Percentiles rank a stretch among this genome's conserved stretches.
Conservation (phyloP, 345 rosid genomes). For the Ceriops zippeliana region DNA sequence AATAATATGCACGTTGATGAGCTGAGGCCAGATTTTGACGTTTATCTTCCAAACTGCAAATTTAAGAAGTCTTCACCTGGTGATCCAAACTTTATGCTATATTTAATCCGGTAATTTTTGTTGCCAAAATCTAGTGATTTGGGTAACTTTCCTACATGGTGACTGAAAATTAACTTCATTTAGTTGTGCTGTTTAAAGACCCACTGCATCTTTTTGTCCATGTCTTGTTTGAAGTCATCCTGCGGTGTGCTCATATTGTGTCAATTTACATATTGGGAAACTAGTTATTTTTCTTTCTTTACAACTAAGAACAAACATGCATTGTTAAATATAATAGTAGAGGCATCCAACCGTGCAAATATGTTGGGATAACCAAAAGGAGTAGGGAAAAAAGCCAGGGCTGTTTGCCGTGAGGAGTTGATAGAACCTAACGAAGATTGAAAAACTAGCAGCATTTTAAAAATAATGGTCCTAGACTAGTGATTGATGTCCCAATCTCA, state of each 20-base stretch:
- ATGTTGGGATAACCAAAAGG: no score
- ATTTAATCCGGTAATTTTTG: conserved; percentile 47
- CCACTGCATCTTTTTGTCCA: neutral
- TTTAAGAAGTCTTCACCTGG: conserved; percentile 86
- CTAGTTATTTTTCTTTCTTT: no score
- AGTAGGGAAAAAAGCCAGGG: no score
- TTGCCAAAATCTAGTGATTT: conserved; percentile 3
- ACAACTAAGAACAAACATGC: no score
- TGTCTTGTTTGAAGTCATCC: neutral
- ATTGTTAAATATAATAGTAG: no score
- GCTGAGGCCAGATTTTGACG: conserved; percentile 48
- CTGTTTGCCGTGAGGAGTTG: no score
- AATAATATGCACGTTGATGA: conserved; percentile 43
- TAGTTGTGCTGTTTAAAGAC: neutral
- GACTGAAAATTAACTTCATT: neutral
- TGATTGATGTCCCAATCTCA: no score
- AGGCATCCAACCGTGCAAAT: no score
- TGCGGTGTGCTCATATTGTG: neutral
- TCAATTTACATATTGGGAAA: no score
- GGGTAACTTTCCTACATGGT: neutral
- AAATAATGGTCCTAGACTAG: no score
- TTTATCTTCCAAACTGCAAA: conserved; percentile 75
- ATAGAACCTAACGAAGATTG: no score
- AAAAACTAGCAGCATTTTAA: no score
- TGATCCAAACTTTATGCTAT: conserved; percentile 56